Evolutionary conservation across 169 alveolate species (phyloP).

Genomic region (Plasmodium blacklocki): DNA sequence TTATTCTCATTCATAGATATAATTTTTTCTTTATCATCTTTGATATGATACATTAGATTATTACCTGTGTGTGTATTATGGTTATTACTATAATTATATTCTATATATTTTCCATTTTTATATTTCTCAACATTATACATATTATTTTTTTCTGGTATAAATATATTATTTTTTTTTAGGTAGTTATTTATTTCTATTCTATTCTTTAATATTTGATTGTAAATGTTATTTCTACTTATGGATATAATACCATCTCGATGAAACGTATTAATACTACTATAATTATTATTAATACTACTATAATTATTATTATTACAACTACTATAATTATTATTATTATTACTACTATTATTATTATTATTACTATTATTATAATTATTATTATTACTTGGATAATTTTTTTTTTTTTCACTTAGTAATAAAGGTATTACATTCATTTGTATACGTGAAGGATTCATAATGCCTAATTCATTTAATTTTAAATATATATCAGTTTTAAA

Average conservation of each 20-base stretch:
- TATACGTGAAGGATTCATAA: conserved; percentile 65
- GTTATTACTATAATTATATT: neutral
- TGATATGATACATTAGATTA: neutral
- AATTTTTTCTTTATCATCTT: neutral
- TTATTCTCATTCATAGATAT: neutral
- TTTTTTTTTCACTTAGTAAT: conserved; percentile 24
- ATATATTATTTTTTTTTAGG: conserved; percentile 19
- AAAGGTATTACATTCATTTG: conserved; percentile 71
- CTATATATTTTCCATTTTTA: neutral
- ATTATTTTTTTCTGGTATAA: neutral
- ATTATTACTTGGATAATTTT: neutral
- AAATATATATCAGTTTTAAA: conserved; percentile 71
- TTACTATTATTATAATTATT: neutral
- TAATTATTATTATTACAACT: no score
- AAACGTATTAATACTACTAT: no score
- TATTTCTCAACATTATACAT: conserved; percentile 56
- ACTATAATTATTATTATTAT: no score
- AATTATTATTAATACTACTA: no score
- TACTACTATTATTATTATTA: neutral
- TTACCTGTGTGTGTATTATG: neutral
- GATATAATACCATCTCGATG: no score
- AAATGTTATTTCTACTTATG: conserved; percentile 8
- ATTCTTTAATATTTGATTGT: conserved; percentile 44
- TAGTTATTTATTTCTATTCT: conserved; percentile 39
- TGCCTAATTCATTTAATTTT: conserved; percentile 42